These are phyloP conservation scores for Przewalskia tangutica DNA, from an alignment of 257 asterid species.

Conservation along the genomic window DNA sequence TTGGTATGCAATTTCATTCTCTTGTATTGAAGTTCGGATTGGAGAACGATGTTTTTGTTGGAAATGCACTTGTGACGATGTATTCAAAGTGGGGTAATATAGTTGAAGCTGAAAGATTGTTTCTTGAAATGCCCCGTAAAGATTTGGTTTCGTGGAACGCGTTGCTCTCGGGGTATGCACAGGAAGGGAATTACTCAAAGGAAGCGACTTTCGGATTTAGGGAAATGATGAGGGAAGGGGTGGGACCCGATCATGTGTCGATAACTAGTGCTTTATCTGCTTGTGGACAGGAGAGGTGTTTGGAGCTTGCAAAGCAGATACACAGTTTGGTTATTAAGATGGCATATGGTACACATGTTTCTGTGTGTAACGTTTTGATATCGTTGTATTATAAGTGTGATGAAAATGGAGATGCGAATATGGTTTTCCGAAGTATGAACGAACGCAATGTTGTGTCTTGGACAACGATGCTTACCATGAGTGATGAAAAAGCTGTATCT, in stretches of 20 bases:
- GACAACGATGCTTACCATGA: conserved; percentile 76
- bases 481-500: conserved; percentile 43
- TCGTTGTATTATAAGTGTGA: conserved; percentile 67
- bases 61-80: conserved; percentile 70
- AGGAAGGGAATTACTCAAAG: conserved; percentile 55
- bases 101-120: conserved; percentile 48
- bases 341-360: conserved; percentile 49
- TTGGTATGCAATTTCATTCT: conserved; percentile 61
- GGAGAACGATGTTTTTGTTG: conserved; percentile 44
- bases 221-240: conserved; percentile 48
- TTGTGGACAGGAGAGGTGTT: conserved; percentile 60
- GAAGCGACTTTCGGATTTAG: conserved; percentile 39
- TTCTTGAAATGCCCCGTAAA: conserved; percentile 39
- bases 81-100: conserved; percentile 58
- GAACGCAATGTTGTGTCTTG: conserved; percentile 75
- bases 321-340: conserved; percentile 49
- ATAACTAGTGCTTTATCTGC: conserved; percentile 69
- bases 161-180: conserved; percentile 73
- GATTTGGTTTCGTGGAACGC: conserved; percentile 96
- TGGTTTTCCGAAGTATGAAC: conserved; percentile 37
- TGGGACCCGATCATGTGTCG: conserved; percentile 64
- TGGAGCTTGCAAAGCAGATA: conserved; percentile 61
- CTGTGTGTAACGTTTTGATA: conserved; percentile 75
- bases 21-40: conserved; percentile 44
- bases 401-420: conserved; percentile 31